A percentile compares a stretch with the other conserved stretches of the same genome.
Evolutionary conservation across 805 yeast genomes (phyloP).

Genomic region (Saccharomycopsis sp.): DNA sequence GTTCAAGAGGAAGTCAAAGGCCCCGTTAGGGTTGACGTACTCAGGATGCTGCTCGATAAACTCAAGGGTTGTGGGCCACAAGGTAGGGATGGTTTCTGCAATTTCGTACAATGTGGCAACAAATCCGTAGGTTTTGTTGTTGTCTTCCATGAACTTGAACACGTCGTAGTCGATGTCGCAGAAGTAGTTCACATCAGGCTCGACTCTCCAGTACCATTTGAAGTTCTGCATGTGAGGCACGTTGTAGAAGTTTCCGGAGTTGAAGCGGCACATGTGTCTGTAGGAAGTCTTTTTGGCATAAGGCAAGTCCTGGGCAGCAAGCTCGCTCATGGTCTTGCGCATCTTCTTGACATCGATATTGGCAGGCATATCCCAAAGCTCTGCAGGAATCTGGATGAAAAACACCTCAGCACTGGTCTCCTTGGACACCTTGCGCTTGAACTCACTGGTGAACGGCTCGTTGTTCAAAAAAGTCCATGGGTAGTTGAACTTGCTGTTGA

Average conservation of each 20-base stretch:
- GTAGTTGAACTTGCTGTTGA: slow-evolving; percentile 55
- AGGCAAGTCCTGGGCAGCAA: slow-evolving; percentile 42
- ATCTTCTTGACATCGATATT: slow-evolving; percentile 43
- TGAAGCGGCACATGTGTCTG: slow-evolving; percentile 68
- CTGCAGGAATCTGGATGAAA: slow-evolving; percentile 28
- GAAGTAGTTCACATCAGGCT: slow-evolving; percentile 55
- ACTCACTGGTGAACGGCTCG: slow-evolving; percentile 42
- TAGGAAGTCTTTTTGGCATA: slow-evolving; percentile 51
- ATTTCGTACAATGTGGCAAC: slow-evolving; percentile 55
- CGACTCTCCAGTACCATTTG: slow-evolving; percentile 65
- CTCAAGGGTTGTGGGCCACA: slow-evolving; percentile 58
- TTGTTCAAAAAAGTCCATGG: slow-evolving; percentile 69
- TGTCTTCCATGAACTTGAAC: slow-evolving; percentile 53
- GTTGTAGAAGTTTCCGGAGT: slow-evolving; percentile 50
- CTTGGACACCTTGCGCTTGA: slow-evolving; percentile 35
- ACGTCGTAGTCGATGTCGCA: slow-evolving; percentile 60
- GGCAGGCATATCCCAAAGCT: slow-evolving; percentile 56
- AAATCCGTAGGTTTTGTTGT: slow-evolving; percentile 59
- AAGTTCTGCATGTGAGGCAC: slow-evolving; percentile 52
- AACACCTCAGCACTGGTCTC: slow-evolving; percentile 29
- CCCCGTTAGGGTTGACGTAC: slow-evolving; percentile 46
- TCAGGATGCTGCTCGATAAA: slow-evolving; percentile 46
- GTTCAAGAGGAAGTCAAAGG: slow-evolving; percentile 47
- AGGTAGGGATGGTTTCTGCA: slow-evolving; percentile 44
- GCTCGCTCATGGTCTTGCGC: slow-evolving; percentile 34